Conservation (phyloP, 805 yeast genomes). For the Lachancea mirantina region DNA sequence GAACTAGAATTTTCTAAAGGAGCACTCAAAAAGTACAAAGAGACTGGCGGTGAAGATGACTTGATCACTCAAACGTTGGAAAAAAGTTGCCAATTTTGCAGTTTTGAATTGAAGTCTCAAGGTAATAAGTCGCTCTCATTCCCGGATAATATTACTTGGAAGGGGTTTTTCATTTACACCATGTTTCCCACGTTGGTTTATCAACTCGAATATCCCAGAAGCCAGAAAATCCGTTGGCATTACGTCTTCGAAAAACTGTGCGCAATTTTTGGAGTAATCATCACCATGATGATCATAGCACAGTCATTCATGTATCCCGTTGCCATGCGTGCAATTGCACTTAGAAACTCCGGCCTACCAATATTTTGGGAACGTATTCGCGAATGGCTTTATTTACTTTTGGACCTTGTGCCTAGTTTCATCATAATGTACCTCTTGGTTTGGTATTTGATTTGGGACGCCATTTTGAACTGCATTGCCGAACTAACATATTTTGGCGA, state of each 20-base stretch:
- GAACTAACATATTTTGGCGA: conserved; percentile 84
- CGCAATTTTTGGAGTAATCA: conserved; percentile 84
- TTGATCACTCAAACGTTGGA: conserved; percentile 30
- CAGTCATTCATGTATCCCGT: conserved; percentile 71
- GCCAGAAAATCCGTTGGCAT: conserved; percentile 55
- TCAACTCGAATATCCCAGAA: conserved; percentile 77
- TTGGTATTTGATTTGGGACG: conserved; percentile 93
- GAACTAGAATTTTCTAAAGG: conserved; percentile 47
- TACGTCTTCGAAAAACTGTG: conserved; percentile 61
- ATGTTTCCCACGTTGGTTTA: conserved; percentile 88
- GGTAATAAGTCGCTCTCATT: conserved; percentile 39
- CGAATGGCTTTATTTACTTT: conserved; percentile 35
- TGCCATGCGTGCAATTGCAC: conserved; percentile 49
- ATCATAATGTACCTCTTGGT: conserved; percentile 65
- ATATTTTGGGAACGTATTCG: conserved; percentile 15
- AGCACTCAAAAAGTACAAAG: conserved; percentile 37
- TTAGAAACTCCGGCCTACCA: conserved; percentile 34
- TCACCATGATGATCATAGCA: conserved; percentile 73
- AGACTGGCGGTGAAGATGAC: conserved; percentile 21
- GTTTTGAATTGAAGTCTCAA: conserved; percentile 61
- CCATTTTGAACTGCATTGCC: conserved; percentile 82
- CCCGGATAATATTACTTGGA: conserved; percentile 63
- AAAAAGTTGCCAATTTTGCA: conserved; percentile 59
- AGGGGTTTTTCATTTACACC: conserved; percentile 66
- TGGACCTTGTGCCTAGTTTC: conserved; percentile 77